Base-by-base conservation (phyloP, 2,329 filamentous ascomycete species). In the Pseudogymnoascus sp. region DNA sequence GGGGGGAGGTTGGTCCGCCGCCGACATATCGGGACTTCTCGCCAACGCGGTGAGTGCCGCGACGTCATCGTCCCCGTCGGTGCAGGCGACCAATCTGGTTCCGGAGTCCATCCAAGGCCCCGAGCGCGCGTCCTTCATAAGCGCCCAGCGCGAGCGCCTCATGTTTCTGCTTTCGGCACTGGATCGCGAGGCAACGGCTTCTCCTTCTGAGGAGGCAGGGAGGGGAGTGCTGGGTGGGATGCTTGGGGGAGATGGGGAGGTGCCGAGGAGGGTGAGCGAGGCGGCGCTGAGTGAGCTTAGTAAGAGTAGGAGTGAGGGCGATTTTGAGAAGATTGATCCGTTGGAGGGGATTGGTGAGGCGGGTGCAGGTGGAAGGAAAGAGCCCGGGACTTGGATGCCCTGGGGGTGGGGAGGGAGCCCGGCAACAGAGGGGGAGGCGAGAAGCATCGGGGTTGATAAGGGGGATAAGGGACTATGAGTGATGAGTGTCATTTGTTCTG, bases 321-420 rank as follows among this genome's bases (percentile, higher is more conserved):
- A 96, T 70, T 97, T 97, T 72, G 92, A 96, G 72, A 90, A 91
- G 74, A 90, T 96, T 69, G 90, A 95, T 67, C 86, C 87, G 16
- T 71, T 31, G 13, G 66, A 66, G 25, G 63, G 66, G 62, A 34
- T 77, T 25, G 67, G 70, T 60, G 66, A 73, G 64, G 69, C 78
- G 66, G 67, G 70, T 66, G 65, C 69, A 65, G 64, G 68, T 66
- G 61, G 71, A 64, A 60, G 64, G 51, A 63, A 62, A 28, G 63
- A 63, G 57, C 74, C 75, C 67, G 77, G 77, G 1, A 73, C 76
- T 4, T 82, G 80, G 80, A 76, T 81, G 74, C 79, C 80, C 6
- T 82, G 80, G 80, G 77, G 76, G 63, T 82, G 80, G 79, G 72
- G 74, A 10, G 61, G 62, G 28, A 68, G 62, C 8, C 69, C 69